Evolutionary conservation across 208 protist genomes (phyloP).

Genomic region (Trypanosoma melophagium): DNA sequence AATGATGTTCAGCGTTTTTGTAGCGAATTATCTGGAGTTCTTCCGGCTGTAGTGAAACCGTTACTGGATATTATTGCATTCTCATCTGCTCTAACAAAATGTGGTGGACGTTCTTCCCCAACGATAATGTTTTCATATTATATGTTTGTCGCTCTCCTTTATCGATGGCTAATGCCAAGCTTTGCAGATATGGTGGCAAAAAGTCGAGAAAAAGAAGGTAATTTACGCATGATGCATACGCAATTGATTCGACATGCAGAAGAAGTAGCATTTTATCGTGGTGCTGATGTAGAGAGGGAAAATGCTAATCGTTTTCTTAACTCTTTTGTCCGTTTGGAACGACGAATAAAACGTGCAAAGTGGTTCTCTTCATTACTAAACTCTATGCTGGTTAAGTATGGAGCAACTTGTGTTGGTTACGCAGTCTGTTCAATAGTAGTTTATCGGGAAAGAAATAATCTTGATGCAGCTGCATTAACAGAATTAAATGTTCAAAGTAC

Average conservation of each 20-base stretch:
- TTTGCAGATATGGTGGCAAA: slow-evolving; percentile 64
- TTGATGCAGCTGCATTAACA: slow-evolving; percentile 46
- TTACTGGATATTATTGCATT: slow-evolving; percentile 81
- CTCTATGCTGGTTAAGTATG: slow-evolving; percentile 75
- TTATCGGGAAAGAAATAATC: slow-evolving; percentile 29
- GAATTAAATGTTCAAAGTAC: slow-evolving; percentile 67
- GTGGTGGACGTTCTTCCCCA: slow-evolving; percentile 53
- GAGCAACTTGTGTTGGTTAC: slow-evolving; percentile 66
- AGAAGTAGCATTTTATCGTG: slow-evolving; percentile 91
- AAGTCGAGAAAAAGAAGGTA: slow-evolving; percentile 78
- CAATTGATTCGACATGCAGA: slow-evolving; percentile 85
- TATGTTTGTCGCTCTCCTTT: slow-evolving; percentile 55
- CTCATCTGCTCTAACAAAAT: slow-evolving; percentile 50
- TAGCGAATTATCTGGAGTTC: slow-evolving; percentile 65
- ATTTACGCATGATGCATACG: slow-evolving; percentile 76
- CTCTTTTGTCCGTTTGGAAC: slow-evolving; percentile 64
- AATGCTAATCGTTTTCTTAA: slow-evolving; percentile 68
- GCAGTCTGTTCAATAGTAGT: slow-evolving; percentile 67
- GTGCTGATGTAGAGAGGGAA: slow-evolving; percentile 75
- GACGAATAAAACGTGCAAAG: slow-evolving; percentile 73
- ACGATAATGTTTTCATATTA: slow-evolving; percentile 76
- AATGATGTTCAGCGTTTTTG: slow-evolving; percentile 78
- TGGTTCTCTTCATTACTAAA: slow-evolving; percentile 63
- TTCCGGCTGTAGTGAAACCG: slow-evolving; percentile 74
- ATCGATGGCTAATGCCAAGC: slow-evolving; percentile 60